These are phyloP conservation scores for Dorcoceras hygrometricum DNA, from an alignment of 257 asterid genomes.

Conservation along the genomic window DNA sequence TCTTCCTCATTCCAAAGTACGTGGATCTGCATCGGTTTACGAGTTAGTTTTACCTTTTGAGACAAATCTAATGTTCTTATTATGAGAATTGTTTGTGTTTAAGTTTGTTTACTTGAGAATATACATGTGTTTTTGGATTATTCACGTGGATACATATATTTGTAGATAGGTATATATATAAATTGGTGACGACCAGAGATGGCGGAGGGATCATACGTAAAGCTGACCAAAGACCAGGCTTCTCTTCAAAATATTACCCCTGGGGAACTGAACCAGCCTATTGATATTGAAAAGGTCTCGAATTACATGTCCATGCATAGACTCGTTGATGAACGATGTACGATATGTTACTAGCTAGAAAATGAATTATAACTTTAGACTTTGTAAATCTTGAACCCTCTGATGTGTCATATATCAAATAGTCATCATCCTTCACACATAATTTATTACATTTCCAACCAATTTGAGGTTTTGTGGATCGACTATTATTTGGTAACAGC, in stretches of 20 bases:
- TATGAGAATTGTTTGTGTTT: too few species aligned
- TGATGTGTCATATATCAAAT: too few species aligned
- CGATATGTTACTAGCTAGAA: too few species aligned
- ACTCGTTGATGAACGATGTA: too few species aligned
- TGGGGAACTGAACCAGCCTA: constrained; percentile 76
- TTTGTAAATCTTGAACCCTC: too few species aligned
- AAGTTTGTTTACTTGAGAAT: neutral
- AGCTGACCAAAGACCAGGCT: constrained; percentile 54
- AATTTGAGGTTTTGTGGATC: too few species aligned
- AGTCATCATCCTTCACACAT: too few species aligned
- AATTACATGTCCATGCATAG: neutral
- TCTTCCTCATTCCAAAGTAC: neutral
- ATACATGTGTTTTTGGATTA: too few species aligned
- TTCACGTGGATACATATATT: neutral
- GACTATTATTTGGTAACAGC: constrained; percentile 33
- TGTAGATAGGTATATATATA: constrained; percentile 15
- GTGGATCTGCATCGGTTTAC: neutral
- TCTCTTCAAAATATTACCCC: constrained; percentile 56
- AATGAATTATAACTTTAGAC: too few species aligned
- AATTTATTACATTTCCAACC: too few species aligned
- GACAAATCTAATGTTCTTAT: too few species aligned
- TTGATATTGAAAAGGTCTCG: constrained; percentile 58
- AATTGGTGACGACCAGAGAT: constrained; percentile 32
- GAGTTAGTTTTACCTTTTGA: neutral
- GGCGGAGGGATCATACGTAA: constrained; percentile 63